Evolutionary conservation across 108 stramenopile genomes (phyloP), one percentile per base, ranked within the genome.

Genomic region (Cyclotella cryptica): DNA sequence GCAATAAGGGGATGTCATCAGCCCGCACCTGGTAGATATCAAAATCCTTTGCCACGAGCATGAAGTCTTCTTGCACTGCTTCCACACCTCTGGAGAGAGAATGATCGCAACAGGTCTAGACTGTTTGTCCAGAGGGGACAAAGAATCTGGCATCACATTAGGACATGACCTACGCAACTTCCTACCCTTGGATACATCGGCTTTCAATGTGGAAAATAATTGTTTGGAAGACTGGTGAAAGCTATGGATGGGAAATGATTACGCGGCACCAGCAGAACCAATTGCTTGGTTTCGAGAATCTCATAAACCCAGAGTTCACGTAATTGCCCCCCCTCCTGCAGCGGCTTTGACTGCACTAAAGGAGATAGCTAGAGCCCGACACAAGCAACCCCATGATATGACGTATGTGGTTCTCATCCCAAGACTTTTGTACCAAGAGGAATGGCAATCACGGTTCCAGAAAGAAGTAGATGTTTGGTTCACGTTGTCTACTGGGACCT

Each of bases 41-140:
- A 35, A 19, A 10, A 4, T 57, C 1, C 3, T 22, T 3, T 71
- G 54, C 10, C 17, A 39, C 3, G 27, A 43, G 21, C 70, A 71
- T 40, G 42, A 71, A 3, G 46, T 71, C 10, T 71, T 57, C 54
- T 18, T 71, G 1, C 41, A 71, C 22, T n/a, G n/a, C 6, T 71
- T 44, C 17, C 79, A 80, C 43, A 44, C 68, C 26, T 39, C 73
- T 12, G 79, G 79, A 3, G 41, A 30, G 17, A 47, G 66, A 49
- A 74, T 80, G 79, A 80, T 74, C n/a, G 44, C 59, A 1, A 24
- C 35, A 19, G 79, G 79, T 35, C 12, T 12, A 19, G 13, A 18
- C 5, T 54, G n/a, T 54, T 10, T 28, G 39, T 63, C 62, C 4
- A 44, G 79, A 17, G 79, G 79, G 15, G 45, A 67, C 7, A 28